These are phyloP conservation scores for Hypoxylon sp. DNA, from an alignment of 2,329 filamentous ascomycete species.

Conservation along the genomic window DNA sequence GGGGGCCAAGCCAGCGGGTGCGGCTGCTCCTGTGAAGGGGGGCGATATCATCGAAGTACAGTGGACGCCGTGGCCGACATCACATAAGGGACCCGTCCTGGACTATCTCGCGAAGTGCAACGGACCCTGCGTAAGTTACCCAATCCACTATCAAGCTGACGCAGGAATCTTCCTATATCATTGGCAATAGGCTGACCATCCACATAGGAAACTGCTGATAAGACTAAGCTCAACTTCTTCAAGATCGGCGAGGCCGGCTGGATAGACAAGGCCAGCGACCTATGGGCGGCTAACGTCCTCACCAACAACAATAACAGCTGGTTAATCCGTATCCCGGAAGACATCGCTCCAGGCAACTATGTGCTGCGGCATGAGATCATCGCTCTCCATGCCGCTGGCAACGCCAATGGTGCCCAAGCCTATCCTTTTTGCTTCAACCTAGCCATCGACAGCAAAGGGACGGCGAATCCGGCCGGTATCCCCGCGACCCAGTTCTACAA, in stretches of 20 bases:
- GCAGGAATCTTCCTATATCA: not conserved
- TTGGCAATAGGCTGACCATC: conserved; percentile 3
- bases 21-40: conserved; percentile 49
- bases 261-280: conserved; percentile 39
- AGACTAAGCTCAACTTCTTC: conserved; percentile 46
- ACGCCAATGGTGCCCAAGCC: conserved; percentile 62
- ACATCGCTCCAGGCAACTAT: conserved; percentile 66
- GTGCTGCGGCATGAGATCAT: conserved; percentile 70
- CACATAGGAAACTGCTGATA: conserved; percentile 40
- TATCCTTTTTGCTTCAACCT: conserved; percentile 70
- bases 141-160: not conserved
- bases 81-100: conserved; percentile 46
- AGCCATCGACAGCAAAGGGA: conserved; percentile 66
- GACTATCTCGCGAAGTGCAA: conserved; percentile 44
- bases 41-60: conserved; percentile 50
- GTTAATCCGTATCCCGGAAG: conserved; percentile 64
- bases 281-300: conserved; percentile 45
- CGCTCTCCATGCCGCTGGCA: conserved; percentile 64
- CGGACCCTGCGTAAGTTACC: conserved; percentile 35
- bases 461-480: conserved; percentile 62
- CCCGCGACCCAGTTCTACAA: conserved; percentile 68
- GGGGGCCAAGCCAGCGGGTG: conserved; percentile 48
- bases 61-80: conserved; percentile 51
- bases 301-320: conserved; percentile 66
- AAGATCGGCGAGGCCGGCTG: conserved; percentile 44